These are phyloP conservation scores for Aspergillus nanangensis DNA, from an alignment of 495 filamentous ascomycete species.

Conservation along the genomic window DNA sequence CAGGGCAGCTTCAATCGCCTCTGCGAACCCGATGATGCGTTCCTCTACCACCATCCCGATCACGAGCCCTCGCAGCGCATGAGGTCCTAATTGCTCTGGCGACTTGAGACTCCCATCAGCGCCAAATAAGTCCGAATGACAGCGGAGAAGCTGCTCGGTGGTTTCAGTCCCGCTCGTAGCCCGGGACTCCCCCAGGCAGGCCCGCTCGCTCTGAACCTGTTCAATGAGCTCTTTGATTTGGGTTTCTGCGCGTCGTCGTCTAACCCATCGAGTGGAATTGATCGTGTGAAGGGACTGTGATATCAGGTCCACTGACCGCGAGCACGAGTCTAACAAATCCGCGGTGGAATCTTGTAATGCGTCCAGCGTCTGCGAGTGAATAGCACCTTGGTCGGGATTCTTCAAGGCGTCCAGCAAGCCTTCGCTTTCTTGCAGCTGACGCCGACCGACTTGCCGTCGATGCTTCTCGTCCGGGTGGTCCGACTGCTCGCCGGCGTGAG, in stretches of 20 bases:
- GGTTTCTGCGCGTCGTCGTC: slow-evolving; percentile 1
- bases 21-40: slow-evolving; percentile 10
- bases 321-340: slow-evolving; percentile 5
- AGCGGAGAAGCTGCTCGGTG: slow-evolving; percentile 6
- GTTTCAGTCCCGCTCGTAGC: slow-evolving; percentile 4
- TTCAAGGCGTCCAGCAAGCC: slow-evolving; percentile 6
- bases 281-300: slow-evolving; percentile 8
- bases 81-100: slow-evolving; percentile 1
- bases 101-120: slow-evolving; percentile 1
- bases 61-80: slow-evolving; percentile 12
- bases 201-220: background rate
- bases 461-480: background rate
- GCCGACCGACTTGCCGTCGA: background rate
- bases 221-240: background rate
- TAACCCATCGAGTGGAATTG: slow-evolving; percentile 12
- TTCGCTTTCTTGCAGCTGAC: slow-evolving; percentile 9
- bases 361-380: slow-evolving; percentile 6
- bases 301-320: slow-evolving; percentile 2
- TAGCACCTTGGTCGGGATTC: slow-evolving; percentile 1
- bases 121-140: slow-evolving; percentile 13
- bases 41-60: slow-evolving; percentile 20
- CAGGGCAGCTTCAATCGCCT: slow-evolving; percentile 6
- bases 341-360: slow-evolving; percentile 6
- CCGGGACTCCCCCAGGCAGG: slow-evolving; percentile 1
- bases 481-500: too few species aligned